Evolutionary conservation across 2,329 filamentous ascomycete genomes (phyloP), one percentile per base, ranked within the genome.

Genomic region (Colletotrichum orchidophilum): DNA sequence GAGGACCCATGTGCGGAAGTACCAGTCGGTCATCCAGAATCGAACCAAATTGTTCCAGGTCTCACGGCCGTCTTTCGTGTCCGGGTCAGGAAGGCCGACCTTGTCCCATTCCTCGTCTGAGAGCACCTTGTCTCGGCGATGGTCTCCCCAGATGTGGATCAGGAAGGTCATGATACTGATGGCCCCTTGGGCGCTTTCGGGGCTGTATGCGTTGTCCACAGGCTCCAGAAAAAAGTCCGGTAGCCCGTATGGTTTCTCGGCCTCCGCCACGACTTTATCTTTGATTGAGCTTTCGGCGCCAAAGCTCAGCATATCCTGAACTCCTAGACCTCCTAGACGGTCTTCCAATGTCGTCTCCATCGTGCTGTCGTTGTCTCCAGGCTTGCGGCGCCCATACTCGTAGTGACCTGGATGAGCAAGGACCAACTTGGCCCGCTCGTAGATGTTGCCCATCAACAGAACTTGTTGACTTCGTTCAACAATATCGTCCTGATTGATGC

Each of bases 101-200:
- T 54, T 52, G 4, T 59, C 33, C 61, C 66, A 70, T 2, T 60
- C 61, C 8, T 7, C 46, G 54, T 70, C 66, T 4, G 61, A 64
- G 18, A 27, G 18, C 7, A 69, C 27, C 31, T 49, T 59, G 8
- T 49, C 35, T 39, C 54, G 46, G 11, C 26, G n/a, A 3, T n/a
- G n/a, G 5, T 59, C 54, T 5, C n/a, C 26, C 66, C 66, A 70
- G 11, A 59, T 54, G 0, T 33, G 61, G 8, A 31, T 54, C n/a
- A 70, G 33, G 11, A 59, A 70, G 5, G 66, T 70, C 66, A 70
- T 70, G 15, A 70, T 70, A 11, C 66, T 70, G 18, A 65, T 58
- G 1, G 66, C 53, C 4, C 61, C 42, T 5, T 70, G 66, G 7
- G 55, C 27, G 7, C 53, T 60, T 11, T 26, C 24, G 1, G 54